These are phyloP conservation scores for Athelia psychrophila DNA, from an alignment of 1,284 basidiomycete species.

Conservation along the genomic window DNA sequence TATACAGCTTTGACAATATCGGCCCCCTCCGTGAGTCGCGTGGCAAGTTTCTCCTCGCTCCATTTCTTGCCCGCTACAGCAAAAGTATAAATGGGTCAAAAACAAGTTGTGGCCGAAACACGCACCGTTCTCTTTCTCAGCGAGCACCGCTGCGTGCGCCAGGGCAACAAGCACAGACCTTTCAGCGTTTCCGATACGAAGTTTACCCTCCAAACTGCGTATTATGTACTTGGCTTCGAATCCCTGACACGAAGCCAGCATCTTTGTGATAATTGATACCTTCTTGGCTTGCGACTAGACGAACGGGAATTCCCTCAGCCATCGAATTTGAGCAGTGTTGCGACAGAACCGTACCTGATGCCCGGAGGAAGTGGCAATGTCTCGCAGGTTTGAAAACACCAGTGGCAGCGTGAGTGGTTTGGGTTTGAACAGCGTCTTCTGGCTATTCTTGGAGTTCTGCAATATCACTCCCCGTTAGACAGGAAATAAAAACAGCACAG, in stretches of 20 bases:
- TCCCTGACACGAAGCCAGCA: slow-evolving; percentile 90
- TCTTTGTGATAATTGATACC: slow-evolving; percentile 92
- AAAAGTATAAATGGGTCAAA: neutral
- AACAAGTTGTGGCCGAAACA: slow-evolving; percentile 1
- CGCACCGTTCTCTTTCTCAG: slow-evolving; percentile 69
- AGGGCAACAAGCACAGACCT: slow-evolving; percentile 88
- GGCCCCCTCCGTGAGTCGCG: slow-evolving; percentile 78
- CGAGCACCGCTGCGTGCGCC: slow-evolving; percentile 82
- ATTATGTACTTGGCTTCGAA: slow-evolving; percentile 95
- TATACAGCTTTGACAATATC: slow-evolving; percentile 89
- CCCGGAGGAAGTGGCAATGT: slow-evolving; percentile 84
- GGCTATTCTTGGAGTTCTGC: slow-evolving; percentile 90
- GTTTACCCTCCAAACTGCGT: slow-evolving; percentile 93
- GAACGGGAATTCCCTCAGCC: no score
- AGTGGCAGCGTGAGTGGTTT: slow-evolving; percentile 87
- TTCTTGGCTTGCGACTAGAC: slow-evolving; percentile 89
- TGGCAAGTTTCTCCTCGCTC: slow-evolving; percentile 71
- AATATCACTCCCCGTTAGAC: neutral
- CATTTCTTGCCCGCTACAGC: slow-evolving; percentile 65
- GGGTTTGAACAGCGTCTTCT: slow-evolving; percentile 94
- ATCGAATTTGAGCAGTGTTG: no score
- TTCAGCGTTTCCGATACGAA: slow-evolving; percentile 96
- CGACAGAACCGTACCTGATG: slow-evolving; percentile 59
- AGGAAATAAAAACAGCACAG: neutral
- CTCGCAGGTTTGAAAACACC: slow-evolving; percentile 84